Base-by-base conservation (phyloP, 2,329 filamentous ascomycete genomes). In the Claviceps maximensis region DNA sequence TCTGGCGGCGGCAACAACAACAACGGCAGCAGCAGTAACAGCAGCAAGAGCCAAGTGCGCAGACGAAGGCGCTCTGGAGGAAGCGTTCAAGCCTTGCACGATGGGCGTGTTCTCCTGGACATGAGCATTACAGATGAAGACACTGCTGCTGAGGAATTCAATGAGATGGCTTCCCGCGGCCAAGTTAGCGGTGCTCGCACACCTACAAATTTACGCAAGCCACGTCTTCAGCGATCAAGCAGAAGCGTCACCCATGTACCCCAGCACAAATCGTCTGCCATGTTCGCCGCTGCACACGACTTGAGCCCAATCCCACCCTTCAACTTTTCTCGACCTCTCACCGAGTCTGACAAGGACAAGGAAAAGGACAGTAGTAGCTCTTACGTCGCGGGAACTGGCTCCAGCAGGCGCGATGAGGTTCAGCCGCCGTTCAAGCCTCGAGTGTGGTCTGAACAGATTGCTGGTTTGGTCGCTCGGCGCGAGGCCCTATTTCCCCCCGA, bases 41-140 rank as follows among this genome's bases (percentile, higher is more conserved):
- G 41, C 23, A 29, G 45, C 19, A 65, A 58, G 50, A 62, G 29
- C 67, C 65, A 53, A 64, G 67, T 46, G 66, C 69, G 8, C 66
- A 72, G 52, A 29, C 71, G 77, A 3, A 69, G 77, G 23, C 75
- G 72, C 1, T 80, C 77, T 0, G 76, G 71, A 4, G 72, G 75
- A 44, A 78, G 71, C 55, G 59, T 79, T 1, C 68, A 71, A 40
- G 62, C 71, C 10, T 54, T 69, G 8, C 65, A 66, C 0, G 68
- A 68, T 23, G 62, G 63, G 19, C 68, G 66, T 29, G 53, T 69
- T 12, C 56, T 68, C 3, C 62, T 69, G 0, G 71, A 74, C 13
- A 64, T 66, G 17, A 67, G 62, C 3, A 57, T 74, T 4, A 74
- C 71, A 4, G 71, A 73, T 46, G 69, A 72, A 1, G 70, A 74